Conservation (phyloP, 176 grass and related monocot species). For the Tillandsia leiboldiana region DNA sequence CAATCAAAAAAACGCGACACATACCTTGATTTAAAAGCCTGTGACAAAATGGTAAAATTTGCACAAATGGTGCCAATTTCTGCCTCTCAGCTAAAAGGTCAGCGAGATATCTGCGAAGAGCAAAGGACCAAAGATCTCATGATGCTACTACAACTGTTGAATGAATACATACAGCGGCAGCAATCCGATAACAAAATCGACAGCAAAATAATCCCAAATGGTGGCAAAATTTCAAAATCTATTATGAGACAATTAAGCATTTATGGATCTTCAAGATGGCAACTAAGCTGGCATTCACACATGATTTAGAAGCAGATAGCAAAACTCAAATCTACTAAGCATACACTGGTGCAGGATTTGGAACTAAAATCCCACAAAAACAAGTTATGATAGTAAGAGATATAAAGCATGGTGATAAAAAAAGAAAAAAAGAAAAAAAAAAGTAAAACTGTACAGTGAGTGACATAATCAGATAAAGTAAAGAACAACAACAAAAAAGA, state of each 20-base stretch:
- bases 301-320: not conserved
- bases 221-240: not conserved
- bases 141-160: not conserved
- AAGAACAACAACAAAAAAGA: not conserved
- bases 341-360: not conserved
- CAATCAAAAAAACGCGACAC: not conserved
- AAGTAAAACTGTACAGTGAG: not conserved
- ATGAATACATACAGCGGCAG: not conserved
- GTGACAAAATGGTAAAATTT: constrained; percentile 93
- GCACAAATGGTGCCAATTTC: constrained; percentile 88
- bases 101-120: constrained; percentile 65
- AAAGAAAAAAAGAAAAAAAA: not conserved
- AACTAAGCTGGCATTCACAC: not conserved
- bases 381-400: not conserved
- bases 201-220: not conserved
- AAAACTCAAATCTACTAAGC: no score
- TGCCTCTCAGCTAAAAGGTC: constrained; percentile 96
- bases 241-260: not conserved
- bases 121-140: constrained; percentile 16
- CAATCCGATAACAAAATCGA: not conserved
- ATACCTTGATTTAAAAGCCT: constrained; percentile 94
- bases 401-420: not conserved
- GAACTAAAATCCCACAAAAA: not conserved
- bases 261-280: not conserved
- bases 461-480: not conserved